Evolutionary conservation across 768 basidiomycete genomes (phyloP).

Genomic region (Phanerodontia chrysosporium): DNA sequence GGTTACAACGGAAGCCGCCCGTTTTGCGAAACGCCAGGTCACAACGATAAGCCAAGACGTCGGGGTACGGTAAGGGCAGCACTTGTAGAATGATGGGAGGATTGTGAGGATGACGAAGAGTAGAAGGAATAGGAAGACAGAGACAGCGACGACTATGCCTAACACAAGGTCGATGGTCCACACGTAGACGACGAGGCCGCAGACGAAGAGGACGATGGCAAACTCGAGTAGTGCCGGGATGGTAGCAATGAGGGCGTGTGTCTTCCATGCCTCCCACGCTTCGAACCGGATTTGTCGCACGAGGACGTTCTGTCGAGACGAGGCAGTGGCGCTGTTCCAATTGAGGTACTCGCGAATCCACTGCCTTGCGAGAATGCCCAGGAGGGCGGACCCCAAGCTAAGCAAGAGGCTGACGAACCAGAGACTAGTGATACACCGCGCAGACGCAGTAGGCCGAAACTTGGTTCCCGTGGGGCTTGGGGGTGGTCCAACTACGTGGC

Average conservation of each 20-base stretch:
- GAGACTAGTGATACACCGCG: background rate
- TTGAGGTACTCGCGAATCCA: constrained; percentile 4
- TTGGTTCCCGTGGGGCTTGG: background rate
- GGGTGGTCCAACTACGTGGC: background rate
- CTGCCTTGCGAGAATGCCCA: constrained; percentile 8
- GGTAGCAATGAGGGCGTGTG: background rate
- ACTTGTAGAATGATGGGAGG: background rate
- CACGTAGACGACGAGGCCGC: background rate
- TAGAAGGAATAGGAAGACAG: background rate
- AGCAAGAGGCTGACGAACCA: constrained; percentile 4
- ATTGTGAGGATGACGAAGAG: background rate
- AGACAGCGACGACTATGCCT: background rate
- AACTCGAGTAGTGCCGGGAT: constrained; percentile 1
- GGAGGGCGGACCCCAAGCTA: constrained; percentile 1
- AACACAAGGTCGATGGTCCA: background rate
- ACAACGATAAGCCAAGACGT: background rate
- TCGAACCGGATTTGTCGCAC: constrained; percentile 1
- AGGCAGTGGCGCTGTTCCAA: background rate
- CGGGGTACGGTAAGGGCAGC: constrained; percentile 5
- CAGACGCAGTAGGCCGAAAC: background rate
- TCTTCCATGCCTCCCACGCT: background rate
- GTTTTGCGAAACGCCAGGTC: background rate
- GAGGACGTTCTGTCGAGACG: background rate
- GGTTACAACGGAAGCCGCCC: no score
- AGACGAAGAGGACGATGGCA: constrained; percentile 6